Conservation (phyloP, 306 rosid genomes). For the Castanea sativa region DNA sequence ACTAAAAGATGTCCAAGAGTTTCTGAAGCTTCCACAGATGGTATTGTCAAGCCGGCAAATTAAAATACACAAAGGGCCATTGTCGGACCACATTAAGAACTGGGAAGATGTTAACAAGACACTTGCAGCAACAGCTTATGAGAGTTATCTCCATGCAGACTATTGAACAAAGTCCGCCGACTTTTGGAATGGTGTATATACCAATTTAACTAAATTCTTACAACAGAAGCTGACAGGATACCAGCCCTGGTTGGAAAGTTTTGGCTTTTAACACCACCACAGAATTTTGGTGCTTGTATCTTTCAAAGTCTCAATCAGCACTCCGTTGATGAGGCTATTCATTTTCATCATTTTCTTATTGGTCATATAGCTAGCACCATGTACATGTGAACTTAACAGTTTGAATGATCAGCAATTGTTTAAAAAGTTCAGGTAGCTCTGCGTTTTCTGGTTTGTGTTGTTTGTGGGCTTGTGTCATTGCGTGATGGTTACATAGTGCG, state of each 20-base stretch:
- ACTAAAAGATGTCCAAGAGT: constrained; percentile 68
- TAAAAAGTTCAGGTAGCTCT: background rate
- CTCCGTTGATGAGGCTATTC: constrained; percentile 27
- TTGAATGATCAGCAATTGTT: constrained; percentile 23
- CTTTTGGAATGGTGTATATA: constrained; percentile 51
- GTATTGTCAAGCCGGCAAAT: constrained; percentile 76
- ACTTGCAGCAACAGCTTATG: constrained; percentile 68
- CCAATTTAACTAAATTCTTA: constrained; percentile 35
- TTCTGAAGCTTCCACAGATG: constrained; percentile 66
- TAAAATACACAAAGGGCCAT: constrained; percentile 76
- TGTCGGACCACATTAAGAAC: constrained; percentile 71
- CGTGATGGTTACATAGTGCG: background rate
- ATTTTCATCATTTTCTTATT: background rate
- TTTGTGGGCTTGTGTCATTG: background rate
- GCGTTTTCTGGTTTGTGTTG: background rate
- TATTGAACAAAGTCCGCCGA: constrained; percentile 41
- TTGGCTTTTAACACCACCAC: constrained; percentile 9
- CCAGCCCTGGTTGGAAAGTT: constrained; percentile 2
- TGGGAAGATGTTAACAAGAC: constrained; percentile 70
- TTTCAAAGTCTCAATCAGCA: constrained; percentile 26
- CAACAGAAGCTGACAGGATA: constrained; percentile 20
- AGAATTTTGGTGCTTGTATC: constrained; percentile 18
- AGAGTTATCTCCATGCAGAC: constrained; percentile 66
- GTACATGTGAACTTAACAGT: constrained; percentile 43
- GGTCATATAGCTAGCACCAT: constrained; percentile 7